phyloP scores from a whole-genome alignment of 768 basidiomycete genomes.

The Inosperma sp. region DNA sequence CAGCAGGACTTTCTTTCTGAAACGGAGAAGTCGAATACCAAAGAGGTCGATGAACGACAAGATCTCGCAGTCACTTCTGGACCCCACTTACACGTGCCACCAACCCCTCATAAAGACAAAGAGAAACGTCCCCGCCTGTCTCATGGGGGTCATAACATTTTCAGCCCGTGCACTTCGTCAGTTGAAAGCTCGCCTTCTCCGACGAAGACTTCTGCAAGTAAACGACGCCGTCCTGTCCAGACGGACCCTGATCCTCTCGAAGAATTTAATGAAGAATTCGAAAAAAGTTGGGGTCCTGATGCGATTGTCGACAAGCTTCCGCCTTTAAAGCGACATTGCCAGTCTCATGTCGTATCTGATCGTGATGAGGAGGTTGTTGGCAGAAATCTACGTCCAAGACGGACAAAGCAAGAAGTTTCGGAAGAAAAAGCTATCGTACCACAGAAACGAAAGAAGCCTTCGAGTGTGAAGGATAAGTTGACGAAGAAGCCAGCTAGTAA shows the following conservation, averaged over 20 bases:
- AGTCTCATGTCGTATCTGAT: constrained; percentile 4
- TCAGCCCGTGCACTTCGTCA: constrained; percentile 32
- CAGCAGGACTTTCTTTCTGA: neutral
- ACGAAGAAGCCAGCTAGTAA: constrained; percentile 12
- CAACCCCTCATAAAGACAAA: constrained; percentile 32
- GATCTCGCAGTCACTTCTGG: constrained; percentile 9
- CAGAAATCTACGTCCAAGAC: constrained; percentile 17
- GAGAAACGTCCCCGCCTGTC: constrained; percentile 26
- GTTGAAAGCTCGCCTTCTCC: constrained; percentile 36
- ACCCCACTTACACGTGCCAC: constrained; percentile 25
- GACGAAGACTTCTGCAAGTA: constrained; percentile 24
- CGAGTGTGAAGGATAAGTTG: too few species aligned
- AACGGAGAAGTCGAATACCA: neutral
- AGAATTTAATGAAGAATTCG: constrained; percentile 18
- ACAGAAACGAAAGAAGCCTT: constrained; percentile 13
- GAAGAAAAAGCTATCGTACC: neutral
- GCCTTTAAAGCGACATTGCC: constrained; percentile 5
- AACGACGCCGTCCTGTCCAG: constrained; percentile 7
- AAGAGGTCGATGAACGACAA: constrained; percentile 7
- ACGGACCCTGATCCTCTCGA: constrained; percentile 15
- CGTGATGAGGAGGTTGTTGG: constrained; percentile 3
- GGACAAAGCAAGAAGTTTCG: neutral
- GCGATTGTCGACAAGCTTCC: constrained; percentile 6
- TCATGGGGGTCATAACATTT: constrained; percentile 29
- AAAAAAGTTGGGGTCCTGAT: constrained; percentile 13